Evolutionary conservation across 2,329 filamentous ascomycete genomes (phyloP), one percentile per base, ranked within the genome.

Genomic region (Colletotrichum echinochloae): DNA sequence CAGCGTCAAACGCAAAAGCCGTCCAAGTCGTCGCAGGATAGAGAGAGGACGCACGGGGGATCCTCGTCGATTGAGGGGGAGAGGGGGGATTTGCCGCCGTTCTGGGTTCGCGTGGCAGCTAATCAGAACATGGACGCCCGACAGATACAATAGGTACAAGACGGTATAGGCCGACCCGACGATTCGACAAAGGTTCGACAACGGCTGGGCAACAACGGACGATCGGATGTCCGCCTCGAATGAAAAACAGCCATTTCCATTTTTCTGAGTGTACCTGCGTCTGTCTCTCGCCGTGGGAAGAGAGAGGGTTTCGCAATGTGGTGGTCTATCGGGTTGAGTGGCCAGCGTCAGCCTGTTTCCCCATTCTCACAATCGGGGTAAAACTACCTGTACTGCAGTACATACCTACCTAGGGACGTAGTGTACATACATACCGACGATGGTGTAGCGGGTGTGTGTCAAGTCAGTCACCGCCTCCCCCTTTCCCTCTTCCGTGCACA

Each of bases 381-480:
- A n/a, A n/a, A n/a, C n/a, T n/a, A n/a, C n/a, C n/a, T n/a, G n/a
- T n/a, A n/a, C n/a, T n/a, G n/a, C n/a, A n/a, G n/a, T n/a, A n/a
- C n/a, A n/a, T n/a, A n/a, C n/a, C n/a, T n/a, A n/a, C n/a, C n/a
- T n/a, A n/a, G n/a, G n/a, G n/a, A n/a, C n/a, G n/a, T n/a, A n/a
- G n/a, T n/a, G n/a, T n/a, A n/a, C n/a, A n/a, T 41, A 66, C 60
- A 44, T n/a, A 4, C 9, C 49, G 35, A 35, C 44, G 26, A 57
- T 67, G 57, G 52, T 61, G 67, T 67, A 51, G 67, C 46, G 57
- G 20, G 51, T 59, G 67, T 59, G 67, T 70, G 64, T 67, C 67
- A 62, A 67, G 64, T 70, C 59, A 57, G 67, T 46, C 64, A 67
- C 67, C 41, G 44, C 64, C 51, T 33, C 64, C 64, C 67, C 67